Base-by-base conservation (phyloP, 345 rosid species). In the Gossypium arboreum region DNA sequence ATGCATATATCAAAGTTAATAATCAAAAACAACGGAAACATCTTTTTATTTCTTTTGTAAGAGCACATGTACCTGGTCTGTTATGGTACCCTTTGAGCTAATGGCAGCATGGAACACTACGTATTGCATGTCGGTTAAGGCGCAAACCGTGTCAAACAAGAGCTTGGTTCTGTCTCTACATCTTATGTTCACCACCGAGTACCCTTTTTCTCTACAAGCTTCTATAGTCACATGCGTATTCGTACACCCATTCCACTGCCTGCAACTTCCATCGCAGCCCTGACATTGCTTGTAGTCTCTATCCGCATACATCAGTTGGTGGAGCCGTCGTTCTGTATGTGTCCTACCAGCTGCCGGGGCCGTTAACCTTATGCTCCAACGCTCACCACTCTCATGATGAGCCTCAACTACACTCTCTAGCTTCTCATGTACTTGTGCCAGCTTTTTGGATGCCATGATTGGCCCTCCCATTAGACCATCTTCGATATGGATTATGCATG, bases 21-120 rank as follows among this genome's bases (percentile, higher is more conserved):
- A 4, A 69, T 8, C 20, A 4, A 12, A 48, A 48, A 48, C 15
- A 1, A 41, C 56, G 22, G 17, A 4, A 47, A 43, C 56, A 41
- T 39, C 25, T 22, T 34, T 34, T 25, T 18, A 77, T 48, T 15
- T 44, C 9, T 11, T 34, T 18, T 16, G 41, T 10, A 18, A 65
- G 71, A 34, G 61, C 2, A 20, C 9, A 27, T 2, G 2, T 81
- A 91, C 96, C 88, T 91, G 96, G 69, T 91, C 87, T 20, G 99
- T 96, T 60, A 85, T 77, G 16, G 73, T 41, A 9, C 93, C 97
- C 77, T 71, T 84, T 2, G 97, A 94, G 77, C 89, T 82, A 43
- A 91, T 88, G 0, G 87, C 91, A 1, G 96, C 99, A 64, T 95
- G 99, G 79, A 91, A 93, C 68, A 95, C 98, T 0, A 91, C 89